Evolutionary conservation across 169 alveolate genomes (phyloP).

Genomic region (Plasmodium malariae): DNA sequence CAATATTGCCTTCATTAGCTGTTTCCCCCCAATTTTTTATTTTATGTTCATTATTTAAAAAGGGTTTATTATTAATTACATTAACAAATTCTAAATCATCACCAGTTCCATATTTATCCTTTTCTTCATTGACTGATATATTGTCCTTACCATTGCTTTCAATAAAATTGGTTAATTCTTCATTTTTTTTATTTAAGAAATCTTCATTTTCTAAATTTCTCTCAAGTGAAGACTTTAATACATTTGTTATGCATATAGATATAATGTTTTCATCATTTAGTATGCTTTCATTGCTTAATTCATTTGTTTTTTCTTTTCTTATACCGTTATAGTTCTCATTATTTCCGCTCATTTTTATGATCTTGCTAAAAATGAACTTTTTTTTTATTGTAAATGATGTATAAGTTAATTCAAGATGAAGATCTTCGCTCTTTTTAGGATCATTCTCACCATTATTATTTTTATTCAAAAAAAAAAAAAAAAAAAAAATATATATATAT

Average conservation of each 20-base stretch:
- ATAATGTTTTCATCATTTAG: slow-evolving; percentile 63
- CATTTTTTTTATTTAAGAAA: slow-evolving; percentile 35
- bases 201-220: slow-evolving; percentile 21
- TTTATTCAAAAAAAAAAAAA: slow-evolving; percentile 3
- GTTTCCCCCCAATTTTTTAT: slow-evolving; percentile 1
- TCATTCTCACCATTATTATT: background rate
- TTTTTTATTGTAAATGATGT: background rate
- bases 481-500: background rate
- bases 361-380: slow-evolving; percentile 8
- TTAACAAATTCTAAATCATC: slow-evolving; percentile 36
- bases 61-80: slow-evolving; percentile 1
- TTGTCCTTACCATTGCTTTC: slow-evolving; percentile 16
- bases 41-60: slow-evolving; percentile 8
- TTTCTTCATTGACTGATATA: slow-evolving; percentile 5
- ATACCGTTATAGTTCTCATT: slow-evolving; percentile 3
- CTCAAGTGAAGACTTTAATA: slow-evolving; percentile 53
- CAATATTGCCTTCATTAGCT: background rate
- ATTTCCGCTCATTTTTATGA: slow-evolving; percentile 19
- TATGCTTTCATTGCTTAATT: slow-evolving; percentile 6
- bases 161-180: slow-evolving; percentile 48
- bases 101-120: background rate
- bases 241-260: slow-evolving; percentile 50
- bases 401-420: background rate
- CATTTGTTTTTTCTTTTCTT: slow-evolving; percentile 17
- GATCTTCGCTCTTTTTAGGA: background rate